A percentile compares a stretch with the other conserved stretches of the same genome.
Evolutionary conservation across 2,329 filamentous ascomycete species (phyloP).

Genomic region (Raffaelea deltoideospora): DNA sequence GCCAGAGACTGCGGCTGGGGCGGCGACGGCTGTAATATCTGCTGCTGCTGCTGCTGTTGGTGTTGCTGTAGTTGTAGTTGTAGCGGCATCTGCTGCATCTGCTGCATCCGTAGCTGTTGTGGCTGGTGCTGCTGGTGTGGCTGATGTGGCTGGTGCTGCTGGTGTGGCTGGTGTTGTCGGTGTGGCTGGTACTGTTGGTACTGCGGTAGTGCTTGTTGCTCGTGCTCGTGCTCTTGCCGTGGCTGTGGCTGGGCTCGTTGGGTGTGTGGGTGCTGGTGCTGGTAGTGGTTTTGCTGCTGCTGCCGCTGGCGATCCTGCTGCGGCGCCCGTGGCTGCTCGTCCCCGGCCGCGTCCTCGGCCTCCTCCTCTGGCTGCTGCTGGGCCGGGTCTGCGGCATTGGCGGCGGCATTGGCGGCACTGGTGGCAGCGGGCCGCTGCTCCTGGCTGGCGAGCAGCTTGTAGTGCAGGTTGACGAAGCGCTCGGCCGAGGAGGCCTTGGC

Average conservation of each 20-base stretch:
- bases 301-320: neutral
- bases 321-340: constrained; percentile 1
- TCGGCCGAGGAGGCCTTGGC: constrained; percentile 45
- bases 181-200: too few relatives aligned
- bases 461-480: constrained; percentile 43
- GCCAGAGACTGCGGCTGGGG: neutral
- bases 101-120: too few relatives aligned
- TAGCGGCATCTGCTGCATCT: too few relatives aligned
- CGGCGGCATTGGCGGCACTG: neutral
- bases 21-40: neutral
- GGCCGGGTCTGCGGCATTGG: constrained; percentile 10
- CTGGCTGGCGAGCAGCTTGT: constrained; percentile 39
- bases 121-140: too few relatives aligned
- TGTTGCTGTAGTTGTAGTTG: neutral
- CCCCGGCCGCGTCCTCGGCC: too few relatives aligned
- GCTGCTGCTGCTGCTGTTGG: constrained; percentile 1
- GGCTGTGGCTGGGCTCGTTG: neutral
- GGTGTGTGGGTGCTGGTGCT: neutral
- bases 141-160: too few relatives aligned
- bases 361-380: neutral
- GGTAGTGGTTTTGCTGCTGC: neutral
- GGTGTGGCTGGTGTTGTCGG: too few relatives aligned
- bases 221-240: too few relatives aligned
- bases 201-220: too few relatives aligned
- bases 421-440: constrained; percentile 21